phyloP scores from a whole-genome alignment of 106 monocot species.

The Dendrobium huoshanense region DNA sequence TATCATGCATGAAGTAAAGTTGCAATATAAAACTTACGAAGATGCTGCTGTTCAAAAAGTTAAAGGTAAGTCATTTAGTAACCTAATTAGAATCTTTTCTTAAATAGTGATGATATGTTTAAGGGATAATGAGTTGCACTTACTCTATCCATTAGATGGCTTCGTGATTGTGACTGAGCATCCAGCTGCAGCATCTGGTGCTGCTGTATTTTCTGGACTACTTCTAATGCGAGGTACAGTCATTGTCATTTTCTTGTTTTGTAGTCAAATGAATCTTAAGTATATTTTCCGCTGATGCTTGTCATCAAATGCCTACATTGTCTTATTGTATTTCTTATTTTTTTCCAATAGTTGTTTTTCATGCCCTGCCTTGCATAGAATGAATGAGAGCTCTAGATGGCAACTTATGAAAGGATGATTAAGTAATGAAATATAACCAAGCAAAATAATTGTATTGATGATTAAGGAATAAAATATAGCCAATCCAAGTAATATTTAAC shows the following conservation, averaged over 20 bases:
- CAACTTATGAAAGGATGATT: too few species aligned
- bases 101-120: not conserved
- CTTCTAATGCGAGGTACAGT: slow-evolving; percentile 23
- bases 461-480: too few species aligned
- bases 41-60: too few species aligned
- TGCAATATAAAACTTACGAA: too few species aligned
- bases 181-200: slow-evolving; percentile 14
- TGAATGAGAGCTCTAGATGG: too few species aligned
- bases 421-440: too few species aligned
- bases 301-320: not conserved
- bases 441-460: not conserved
- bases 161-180: slow-evolving; percentile 19
- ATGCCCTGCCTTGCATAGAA: not conserved
- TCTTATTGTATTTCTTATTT: not conserved
- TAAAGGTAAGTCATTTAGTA: too few species aligned
- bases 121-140: not conserved
- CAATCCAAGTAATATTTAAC: not conserved
- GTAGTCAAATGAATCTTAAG: not conserved
- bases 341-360: not conserved
- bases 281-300: not conserved
- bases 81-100: not conserved
- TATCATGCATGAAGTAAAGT: too few species aligned
- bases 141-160: slow-evolving; percentile 9
- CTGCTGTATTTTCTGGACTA: slow-evolving; percentile 13
- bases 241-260: not conserved